phyloP scores from a whole-genome alignment of 169 alveolate species.

The Cryptosporidium parvum region DNA sequence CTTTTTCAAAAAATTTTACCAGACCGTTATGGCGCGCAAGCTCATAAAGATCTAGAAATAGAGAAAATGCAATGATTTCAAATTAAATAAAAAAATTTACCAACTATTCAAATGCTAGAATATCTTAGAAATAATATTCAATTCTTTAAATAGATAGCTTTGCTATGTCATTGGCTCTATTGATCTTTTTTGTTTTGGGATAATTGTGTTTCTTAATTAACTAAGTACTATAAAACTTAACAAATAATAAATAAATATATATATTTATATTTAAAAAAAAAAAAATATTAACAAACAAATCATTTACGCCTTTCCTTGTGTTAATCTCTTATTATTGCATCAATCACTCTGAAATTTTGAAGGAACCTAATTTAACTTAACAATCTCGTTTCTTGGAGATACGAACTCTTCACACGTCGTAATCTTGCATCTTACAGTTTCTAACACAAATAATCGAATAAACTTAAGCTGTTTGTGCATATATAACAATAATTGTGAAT shows the following conservation, averaged over 20 bases:
- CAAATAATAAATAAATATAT: not conserved
- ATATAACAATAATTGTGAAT: too few species aligned
- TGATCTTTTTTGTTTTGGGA: too few species aligned
- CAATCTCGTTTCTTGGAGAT: too few species aligned
- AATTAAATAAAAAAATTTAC: not conserved
- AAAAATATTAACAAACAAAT: too few species aligned
- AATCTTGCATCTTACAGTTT: too few species aligned
- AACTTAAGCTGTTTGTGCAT: too few species aligned
- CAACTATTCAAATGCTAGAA: not conserved
- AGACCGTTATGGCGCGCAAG: not conserved
- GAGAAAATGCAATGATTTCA: constrained; percentile 11
- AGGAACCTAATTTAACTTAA: too few species aligned
- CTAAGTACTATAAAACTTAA: too few species aligned
- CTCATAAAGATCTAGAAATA: constrained; percentile 13
- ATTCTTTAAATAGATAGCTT: not conserved
- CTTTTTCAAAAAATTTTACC: not conserved
- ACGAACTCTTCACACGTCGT: not conserved
- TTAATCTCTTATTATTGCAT: not conserved
- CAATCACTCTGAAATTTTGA: not conserved
- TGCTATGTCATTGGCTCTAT: not conserved
- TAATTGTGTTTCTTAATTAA: too few species aligned
- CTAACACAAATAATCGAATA: too few species aligned
- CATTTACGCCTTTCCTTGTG: not conserved
- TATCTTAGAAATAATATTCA: not conserved
- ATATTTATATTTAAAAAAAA: too few species aligned